Base-by-base conservation (phyloP, 2,329 filamentous ascomycete species). In the Colletotrichum camelliae region DNA sequence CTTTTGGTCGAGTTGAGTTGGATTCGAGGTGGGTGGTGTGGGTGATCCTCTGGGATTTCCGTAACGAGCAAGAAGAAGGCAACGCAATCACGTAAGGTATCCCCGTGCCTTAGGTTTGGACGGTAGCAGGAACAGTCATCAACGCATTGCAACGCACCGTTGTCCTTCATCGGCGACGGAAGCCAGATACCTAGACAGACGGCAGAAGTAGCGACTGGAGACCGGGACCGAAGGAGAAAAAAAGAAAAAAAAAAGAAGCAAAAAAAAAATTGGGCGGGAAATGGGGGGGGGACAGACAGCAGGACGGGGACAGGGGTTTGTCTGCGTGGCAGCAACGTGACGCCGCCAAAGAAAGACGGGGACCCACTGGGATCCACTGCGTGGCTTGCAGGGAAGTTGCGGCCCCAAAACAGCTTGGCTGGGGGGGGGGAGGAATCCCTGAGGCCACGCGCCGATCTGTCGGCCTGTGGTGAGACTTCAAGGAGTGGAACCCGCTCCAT, bases 361-460 rank as follows among this genome's bases (percentile, higher is more conserved):
- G 67, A 21, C 24, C 62, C 61, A 70, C 33, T 13, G 18, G 58
- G 57, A 33, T 70, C 73, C 77, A 76, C 69, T 71, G 75, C 77
- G 61, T 78, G 77, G 77, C 76, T 76, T 71, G 62, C 75, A 78
- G 77, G 77, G 77, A 78, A 77, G 75, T 10, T 35, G 72, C 66
- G 61, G 75, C 16, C 70, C 70, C 55, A 74, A 74, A 75, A 60
- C 68, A 62, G 74, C 75, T 62, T 70, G 73, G 69, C 68, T 67
- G 24, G 43, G 71, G 70, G 43, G 71, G 70, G 71, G 70, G 65
- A 66, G 48, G 33, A 43, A 78, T 78, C 77, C 77, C 72, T 78
- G 77, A 75, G 70, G 75, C 77, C 77, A 78, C 72, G 77, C 77
- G 77, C 77, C 75, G 72, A 78, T 78, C 77, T 66, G 65, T 68